Base-by-base conservation (phyloP, 2,329 filamentous ascomycete genomes). In the Cadophora malorum region DNA sequence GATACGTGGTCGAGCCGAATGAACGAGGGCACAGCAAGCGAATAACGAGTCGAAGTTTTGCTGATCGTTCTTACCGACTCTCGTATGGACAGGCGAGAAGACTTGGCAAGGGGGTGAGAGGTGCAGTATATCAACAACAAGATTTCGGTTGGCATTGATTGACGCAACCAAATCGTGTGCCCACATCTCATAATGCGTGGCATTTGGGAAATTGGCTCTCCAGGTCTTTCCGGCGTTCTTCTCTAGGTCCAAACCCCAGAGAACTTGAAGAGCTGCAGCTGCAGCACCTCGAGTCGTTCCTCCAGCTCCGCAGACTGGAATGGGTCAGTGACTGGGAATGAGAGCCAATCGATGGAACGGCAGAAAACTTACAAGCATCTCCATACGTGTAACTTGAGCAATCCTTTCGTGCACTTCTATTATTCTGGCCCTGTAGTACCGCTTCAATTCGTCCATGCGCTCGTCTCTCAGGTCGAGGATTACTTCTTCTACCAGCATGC, bases 71-170 rank as follows among this genome's bases (percentile, higher is more conserved):
- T 81, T 80, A 0, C 85, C 84, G 0, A 77, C 71, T 0, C 82
- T 76, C 0, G 91, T 94, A 67, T 96, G 90, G 0, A 89, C 89
- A 0, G 87, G 86, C 0, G 91, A 94, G 76, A 89, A 94, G 0
- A 85, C 86, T 72, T 95, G 91, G 63, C 93, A 96, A 0, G 93
- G 92, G 0, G 91, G 92, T 0, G 90, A 93, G 0, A 94, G 78
- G 71, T 96, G 93, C 0, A 92, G 79, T 0, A 94, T 79, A 71
- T 95, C 92, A 0, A 89, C 85, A 12, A 67, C 79, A 5, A 83
- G 45, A 10, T 21, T 21, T 9, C 61, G 28, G 1, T 35, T 19
- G 5, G 41, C 35, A 16, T 74, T 64, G 7, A 65, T 41, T 0
- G 56, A 55, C 0, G 72, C 74, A 50, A 87, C 79, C 59, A 90